Base-by-base conservation (phyloP, 257 asterid species). In the Fraxinus excelsior region DNA sequence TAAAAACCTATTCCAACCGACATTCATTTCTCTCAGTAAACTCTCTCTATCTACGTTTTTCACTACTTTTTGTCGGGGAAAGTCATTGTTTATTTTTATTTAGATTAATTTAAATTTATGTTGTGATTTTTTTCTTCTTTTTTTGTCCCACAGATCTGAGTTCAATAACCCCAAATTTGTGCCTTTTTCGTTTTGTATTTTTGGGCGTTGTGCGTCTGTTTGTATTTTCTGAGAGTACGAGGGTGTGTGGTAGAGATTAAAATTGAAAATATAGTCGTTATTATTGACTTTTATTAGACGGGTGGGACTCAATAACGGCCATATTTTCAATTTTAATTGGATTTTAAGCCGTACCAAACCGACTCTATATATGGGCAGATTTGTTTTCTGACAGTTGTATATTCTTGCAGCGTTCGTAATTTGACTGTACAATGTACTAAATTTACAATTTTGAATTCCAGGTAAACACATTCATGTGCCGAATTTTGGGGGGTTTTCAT, bases 1-100 rank as follows among this genome's bases (percentile, higher is more conserved):
- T n/a, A 74, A 80, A 79, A 77, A 82, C 91, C 88, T 81, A 80
- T 79, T 76, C 83, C 81, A 74, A 86, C 85, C 87, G 86, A 71
- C 89, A 79, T 64, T 78, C 53, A 38, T 40, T 78, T 74, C 81
- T 81, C 82, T 75, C 76, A 38, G 88, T 86, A 74, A 84, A 85
- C 80, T 65, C 72, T 76, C 78, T 74, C 35, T 40, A 65, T 84
- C 74, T 49, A n/a, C 32, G 16, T 13, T 14, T 10, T 4, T 49
- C 9, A 21, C 62, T 78, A 67, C 16, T 65, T 49, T n/a, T 64
- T 80, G 37, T 67, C 38, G 25, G 8, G 74, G 14, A 0, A 7
- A 18, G 16, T 66, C 6, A 66, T 73, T 75, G 46, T 65, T 32
- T 32, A 71, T 42, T 71, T 28, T 40, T 62, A 16, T 76, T 28